These are phyloP conservation scores for Penicillium atrosanguineum DNA, from an alignment of 495 filamentous ascomycete genomes.

Conservation along the genomic window DNA sequence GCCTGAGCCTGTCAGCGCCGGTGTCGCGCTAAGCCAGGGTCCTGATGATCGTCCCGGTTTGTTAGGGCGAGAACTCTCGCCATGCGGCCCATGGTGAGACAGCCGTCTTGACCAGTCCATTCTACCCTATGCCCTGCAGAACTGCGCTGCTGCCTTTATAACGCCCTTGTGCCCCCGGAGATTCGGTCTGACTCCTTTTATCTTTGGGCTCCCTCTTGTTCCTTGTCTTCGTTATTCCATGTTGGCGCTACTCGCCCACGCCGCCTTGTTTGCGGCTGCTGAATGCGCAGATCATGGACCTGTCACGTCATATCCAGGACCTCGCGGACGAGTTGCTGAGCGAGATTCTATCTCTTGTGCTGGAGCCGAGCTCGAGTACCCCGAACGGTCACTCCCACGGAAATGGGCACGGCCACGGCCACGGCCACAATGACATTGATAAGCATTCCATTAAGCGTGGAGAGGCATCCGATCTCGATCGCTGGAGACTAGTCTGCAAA, in stretches of 20 bases:
- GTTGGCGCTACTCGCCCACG: constrained; percentile 33
- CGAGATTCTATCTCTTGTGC: constrained; percentile 47
- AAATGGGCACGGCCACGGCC: neutral
- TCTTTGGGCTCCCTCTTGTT: neutral
- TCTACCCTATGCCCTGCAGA: neutral
- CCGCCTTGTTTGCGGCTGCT: constrained; percentile 40
- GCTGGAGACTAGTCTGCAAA: constrained; percentile 59
- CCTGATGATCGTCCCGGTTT: constrained; percentile 26
- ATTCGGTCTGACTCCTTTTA: neutral
- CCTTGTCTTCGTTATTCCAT: constrained; percentile 35
- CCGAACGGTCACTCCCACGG: constrained; percentile 4
- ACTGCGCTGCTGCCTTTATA: neutral
- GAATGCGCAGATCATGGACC: constrained; percentile 37
- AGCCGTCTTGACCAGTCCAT: constrained; percentile 17
- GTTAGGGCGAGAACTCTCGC: constrained; percentile 24
- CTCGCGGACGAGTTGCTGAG: constrained; percentile 62
- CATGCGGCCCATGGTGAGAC: constrained; percentile 27
- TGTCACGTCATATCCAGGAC: constrained; percentile 41
- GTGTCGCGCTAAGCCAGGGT: constrained; percentile 23
- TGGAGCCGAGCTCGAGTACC: constrained; percentile 16
- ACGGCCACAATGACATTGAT: neutral
- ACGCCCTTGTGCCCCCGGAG: neutral
- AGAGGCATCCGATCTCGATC: constrained; percentile 39
- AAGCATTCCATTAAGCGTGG: constrained; percentile 16
- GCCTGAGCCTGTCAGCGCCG: constrained; percentile 11